Evolutionary conservation across 2,329 filamentous ascomycete species (phyloP).

Genomic region (Stagonosporopsis cucurbitacearum): DNA sequence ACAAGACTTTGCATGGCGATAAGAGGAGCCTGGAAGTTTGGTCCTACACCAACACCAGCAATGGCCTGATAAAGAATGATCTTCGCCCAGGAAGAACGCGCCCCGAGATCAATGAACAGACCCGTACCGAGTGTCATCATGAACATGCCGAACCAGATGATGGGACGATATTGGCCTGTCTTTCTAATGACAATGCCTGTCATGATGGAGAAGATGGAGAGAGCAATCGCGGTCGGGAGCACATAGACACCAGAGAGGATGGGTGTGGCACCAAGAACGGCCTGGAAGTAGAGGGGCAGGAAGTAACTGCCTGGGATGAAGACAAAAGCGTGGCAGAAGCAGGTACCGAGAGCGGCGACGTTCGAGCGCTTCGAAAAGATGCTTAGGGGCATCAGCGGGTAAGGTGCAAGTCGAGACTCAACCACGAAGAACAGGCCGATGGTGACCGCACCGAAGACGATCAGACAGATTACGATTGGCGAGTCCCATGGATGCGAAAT

Average conservation of each 20-base stretch:
- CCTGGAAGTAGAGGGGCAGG: constrained; percentile 84
- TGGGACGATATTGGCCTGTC: constrained; percentile 53
- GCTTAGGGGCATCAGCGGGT: constrained; percentile 77
- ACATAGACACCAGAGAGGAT: constrained; percentile 77
- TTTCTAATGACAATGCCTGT: constrained; percentile 61
- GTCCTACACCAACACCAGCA: constrained; percentile 60
- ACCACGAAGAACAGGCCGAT: constrained; percentile 72
- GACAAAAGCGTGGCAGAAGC: constrained; percentile 76
- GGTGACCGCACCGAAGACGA: constrained; percentile 73
- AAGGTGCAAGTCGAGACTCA: constrained; percentile 75
- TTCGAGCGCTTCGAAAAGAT: constrained; percentile 73
- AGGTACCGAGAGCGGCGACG: constrained; percentile 67
- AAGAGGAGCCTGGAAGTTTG: constrained; percentile 72
- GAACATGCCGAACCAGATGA: constrained; percentile 47
- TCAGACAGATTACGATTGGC: constrained; percentile 75
- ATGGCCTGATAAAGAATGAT: constrained; percentile 51
- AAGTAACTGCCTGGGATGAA: constrained; percentile 83
- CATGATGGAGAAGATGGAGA: constrained; percentile 67
- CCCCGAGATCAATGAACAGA: constrained; percentile 46
- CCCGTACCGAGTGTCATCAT: constrained; percentile 50
- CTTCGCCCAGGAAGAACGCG: constrained; percentile 46
- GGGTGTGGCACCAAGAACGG: constrained; percentile 70
- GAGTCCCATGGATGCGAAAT: constrained; percentile 76
- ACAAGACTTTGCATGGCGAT: constrained; percentile 72
- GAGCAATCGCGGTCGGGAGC: constrained; percentile 71